Evolutionary conservation across 148 eudicot genomes (phyloP).

Genomic region (Cornus suecica): DNA sequence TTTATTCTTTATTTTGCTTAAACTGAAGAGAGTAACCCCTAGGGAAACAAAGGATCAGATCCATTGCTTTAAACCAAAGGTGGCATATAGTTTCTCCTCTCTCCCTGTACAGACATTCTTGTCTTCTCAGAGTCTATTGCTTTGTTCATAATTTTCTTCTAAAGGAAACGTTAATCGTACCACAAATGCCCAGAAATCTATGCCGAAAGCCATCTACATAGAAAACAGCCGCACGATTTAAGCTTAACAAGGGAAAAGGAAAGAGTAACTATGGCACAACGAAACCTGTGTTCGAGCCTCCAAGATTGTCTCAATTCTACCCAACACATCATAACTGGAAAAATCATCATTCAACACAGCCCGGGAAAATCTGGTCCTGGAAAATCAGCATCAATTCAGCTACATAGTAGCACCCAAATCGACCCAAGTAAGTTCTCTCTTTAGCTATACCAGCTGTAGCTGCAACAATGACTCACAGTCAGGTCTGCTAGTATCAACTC

Average conservation of each 20-base stretch:
- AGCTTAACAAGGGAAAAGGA: background rate
- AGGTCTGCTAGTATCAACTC: too few species aligned
- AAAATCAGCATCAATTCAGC: constrained; percentile 19
- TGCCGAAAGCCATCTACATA: background rate
- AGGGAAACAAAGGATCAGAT: background rate
- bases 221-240: background rate
- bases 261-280: background rate
- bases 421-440: constrained; percentile 22
- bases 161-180: background rate
- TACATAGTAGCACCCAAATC: constrained; percentile 16
- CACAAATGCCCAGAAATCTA: background rate
- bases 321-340: constrained; percentile 12
- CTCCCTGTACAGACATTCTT: background rate
- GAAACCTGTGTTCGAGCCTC: background rate
- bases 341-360: constrained; percentile 21
- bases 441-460: too few species aligned
- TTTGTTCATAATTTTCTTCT: background rate
- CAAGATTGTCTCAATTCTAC: background rate
- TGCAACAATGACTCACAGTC: too few species aligned
- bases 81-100: background rate
- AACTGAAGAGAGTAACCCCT: too few species aligned
- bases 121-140: background rate
- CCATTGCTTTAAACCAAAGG: background rate
- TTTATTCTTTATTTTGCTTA: too few species aligned
- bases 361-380: constrained; percentile 18